A percentile compares a stretch with the other conserved stretches of the same genome.
These are phyloP conservation scores for Beauveria brongniartii DNA, from an alignment of 2,329 filamentous ascomycete genomes.

Conservation along the genomic window DNA sequence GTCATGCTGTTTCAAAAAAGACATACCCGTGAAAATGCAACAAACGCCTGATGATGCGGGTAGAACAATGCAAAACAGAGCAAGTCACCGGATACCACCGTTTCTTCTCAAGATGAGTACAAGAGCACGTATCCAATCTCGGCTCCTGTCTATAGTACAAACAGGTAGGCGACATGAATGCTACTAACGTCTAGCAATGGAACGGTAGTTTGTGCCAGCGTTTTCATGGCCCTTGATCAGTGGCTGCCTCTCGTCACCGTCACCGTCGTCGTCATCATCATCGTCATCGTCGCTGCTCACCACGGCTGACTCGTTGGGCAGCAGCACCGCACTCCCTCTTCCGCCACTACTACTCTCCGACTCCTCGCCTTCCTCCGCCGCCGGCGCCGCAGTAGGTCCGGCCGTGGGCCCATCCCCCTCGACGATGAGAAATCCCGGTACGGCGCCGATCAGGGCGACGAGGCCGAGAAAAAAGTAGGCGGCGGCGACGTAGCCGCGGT, in stretches of 20 bases:
- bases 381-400: constrained; percentile 12
- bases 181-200: neutral
- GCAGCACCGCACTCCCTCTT: constrained; percentile 14
- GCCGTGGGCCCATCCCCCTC: constrained; percentile 61
- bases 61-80: neutral
- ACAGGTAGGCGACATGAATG: neutral
- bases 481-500: constrained; percentile 65
- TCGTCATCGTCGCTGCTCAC: constrained; percentile 13
- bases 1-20: too few relatives aligned
- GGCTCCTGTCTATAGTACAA: neutral
- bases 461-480: constrained; percentile 73
- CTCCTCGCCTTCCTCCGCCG: constrained; percentile 22
- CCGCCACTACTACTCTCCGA: constrained; percentile 25
- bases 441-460: constrained; percentile 54
- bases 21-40: neutral
- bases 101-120: too few relatives aligned
- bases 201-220: neutral
- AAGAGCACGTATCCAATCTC: neutral
- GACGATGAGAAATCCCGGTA: constrained; percentile 67
- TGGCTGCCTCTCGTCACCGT: constrained; percentile 12
- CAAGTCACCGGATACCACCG: neutral
- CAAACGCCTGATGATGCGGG: neutral
- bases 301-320: constrained; percentile 18
- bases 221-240: constrained; percentile 10
- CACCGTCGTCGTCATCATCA: neutral